Conservation (phyloP, 177 flowering plant species). For the Vitis hybrid region DNA sequence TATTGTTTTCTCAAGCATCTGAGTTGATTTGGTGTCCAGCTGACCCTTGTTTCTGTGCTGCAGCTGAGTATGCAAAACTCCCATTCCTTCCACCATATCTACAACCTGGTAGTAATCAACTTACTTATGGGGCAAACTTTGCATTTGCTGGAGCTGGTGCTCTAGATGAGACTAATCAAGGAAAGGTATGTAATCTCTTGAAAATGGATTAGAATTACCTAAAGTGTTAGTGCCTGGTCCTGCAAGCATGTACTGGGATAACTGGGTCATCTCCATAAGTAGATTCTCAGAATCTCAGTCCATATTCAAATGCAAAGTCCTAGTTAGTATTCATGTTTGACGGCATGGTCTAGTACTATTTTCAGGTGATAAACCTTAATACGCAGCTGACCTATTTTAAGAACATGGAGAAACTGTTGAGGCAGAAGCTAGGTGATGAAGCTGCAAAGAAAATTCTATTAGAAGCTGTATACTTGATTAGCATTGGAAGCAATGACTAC, state of each 20-base stretch:
- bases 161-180: slow-evolving; percentile 19
- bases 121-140: slow-evolving; percentile 25
- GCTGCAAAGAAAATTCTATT: slow-evolving; percentile 15
- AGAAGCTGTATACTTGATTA: slow-evolving; percentile 35
- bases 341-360: background rate
- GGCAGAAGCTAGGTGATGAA: slow-evolving; percentile 23
- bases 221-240: too few species aligned
- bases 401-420: slow-evolving; percentile 13
- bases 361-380: slow-evolving; percentile 29
- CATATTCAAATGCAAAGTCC: too few species aligned
- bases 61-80: slow-evolving; percentile 28
- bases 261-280: too few species aligned
- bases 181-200: slow-evolving; percentile 6
- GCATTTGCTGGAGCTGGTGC: slow-evolving; percentile 29
- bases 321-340: too few species aligned
- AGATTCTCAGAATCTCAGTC: too few species aligned
- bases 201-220: too few species aligned
- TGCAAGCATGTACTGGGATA: too few species aligned
- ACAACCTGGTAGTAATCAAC: slow-evolving; percentile 10
- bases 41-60: background rate
- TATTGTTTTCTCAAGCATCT: too few species aligned
- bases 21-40: too few species aligned
- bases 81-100: slow-evolving; percentile 27
- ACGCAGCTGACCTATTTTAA: slow-evolving; percentile 27
- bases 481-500: slow-evolving; percentile 37